A percentile compares a stretch with the other conserved stretches of the same genome.
Evolutionary conservation across 129 eudicot species (phyloP).

Genomic region (Logfia minima): DNA sequence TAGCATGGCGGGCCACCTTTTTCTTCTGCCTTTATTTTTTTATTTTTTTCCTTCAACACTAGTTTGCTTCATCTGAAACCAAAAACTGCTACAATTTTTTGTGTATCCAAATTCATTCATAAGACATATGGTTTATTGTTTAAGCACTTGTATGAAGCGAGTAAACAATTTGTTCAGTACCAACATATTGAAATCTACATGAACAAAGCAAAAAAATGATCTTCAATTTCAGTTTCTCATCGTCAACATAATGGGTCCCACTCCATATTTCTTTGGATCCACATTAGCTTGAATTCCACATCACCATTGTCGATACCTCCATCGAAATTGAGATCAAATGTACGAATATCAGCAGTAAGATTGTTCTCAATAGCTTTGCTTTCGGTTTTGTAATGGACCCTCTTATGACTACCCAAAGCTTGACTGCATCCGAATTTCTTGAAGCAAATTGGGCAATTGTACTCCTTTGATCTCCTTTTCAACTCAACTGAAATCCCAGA

Average conservation of each 20-base stretch:
- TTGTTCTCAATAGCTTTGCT: conserved; percentile 28
- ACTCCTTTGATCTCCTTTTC: conserved; percentile 9
- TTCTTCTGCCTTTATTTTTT: neutral
- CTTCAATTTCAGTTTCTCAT: conserved; percentile 26
- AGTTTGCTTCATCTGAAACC: neutral
- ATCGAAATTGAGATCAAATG: conserved; percentile 40
- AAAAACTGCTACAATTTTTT: too few relatives aligned
- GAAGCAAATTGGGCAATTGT: conserved; percentile 48
- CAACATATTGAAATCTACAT: neutral
- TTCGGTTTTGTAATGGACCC: conserved; percentile 53
- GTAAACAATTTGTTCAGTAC: neutral
- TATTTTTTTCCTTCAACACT: neutral
- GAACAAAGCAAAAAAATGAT: conserved; percentile 2
- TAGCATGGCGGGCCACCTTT: neutral
- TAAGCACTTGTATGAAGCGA: conserved; percentile 13
- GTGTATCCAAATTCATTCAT: conserved; percentile 13
- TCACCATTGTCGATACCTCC: conserved; percentile 32
- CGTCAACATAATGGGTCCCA: conserved; percentile 27
- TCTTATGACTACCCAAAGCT: conserved; percentile 68
- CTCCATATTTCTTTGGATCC: conserved; percentile 37
- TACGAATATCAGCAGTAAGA: conserved; percentile 21
- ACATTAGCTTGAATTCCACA: conserved; percentile 38
- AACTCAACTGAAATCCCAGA: conserved; percentile 30
- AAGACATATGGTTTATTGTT: conserved; percentile 20
- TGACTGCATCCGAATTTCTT: conserved; percentile 56